Conservation (phyloP, 1,284 basidiomycete species). For the Jaminaea rosea region DNA sequence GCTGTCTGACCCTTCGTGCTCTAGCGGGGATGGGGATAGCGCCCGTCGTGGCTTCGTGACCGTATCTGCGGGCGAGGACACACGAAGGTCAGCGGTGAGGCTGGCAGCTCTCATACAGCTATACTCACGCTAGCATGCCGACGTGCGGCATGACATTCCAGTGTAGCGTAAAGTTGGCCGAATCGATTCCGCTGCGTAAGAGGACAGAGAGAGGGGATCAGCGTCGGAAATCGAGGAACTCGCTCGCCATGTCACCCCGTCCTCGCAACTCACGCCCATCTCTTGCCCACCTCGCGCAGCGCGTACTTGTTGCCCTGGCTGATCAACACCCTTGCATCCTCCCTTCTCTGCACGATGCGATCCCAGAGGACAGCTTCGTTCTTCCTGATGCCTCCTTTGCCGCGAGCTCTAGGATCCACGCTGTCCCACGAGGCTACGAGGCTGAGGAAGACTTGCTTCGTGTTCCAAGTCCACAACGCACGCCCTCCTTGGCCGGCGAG, state of each 20-base stretch:
- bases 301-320: conserved; percentile 70
- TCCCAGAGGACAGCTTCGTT: conserved; percentile 87
- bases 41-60: conserved; percentile 60
- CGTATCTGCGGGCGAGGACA: no score
- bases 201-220: conserved; percentile 3
- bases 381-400: no score
- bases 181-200: conserved; percentile 35
- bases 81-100: no score
- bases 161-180: conserved; percentile 64
- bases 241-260: not conserved
- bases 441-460: conserved; percentile 73
- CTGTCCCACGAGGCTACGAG: conserved; percentile 24
- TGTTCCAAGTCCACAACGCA: conserved; percentile 84
- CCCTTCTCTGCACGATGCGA: conserved; percentile 67
- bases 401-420: no score
- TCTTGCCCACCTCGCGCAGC: conserved; percentile 64
- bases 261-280: conserved; percentile 63
- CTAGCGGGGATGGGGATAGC: conserved; percentile 33
- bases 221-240: not conserved
- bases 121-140: conserved; percentile 63
- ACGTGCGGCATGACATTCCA: conserved; percentile 88
- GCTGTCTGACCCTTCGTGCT: not conserved
- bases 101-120: no score
- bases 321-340: conserved; percentile 62
- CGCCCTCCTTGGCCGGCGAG: not conserved